Base-by-base conservation (phyloP, 139 green algal species). In the Haematococcus lacustris region DNA sequence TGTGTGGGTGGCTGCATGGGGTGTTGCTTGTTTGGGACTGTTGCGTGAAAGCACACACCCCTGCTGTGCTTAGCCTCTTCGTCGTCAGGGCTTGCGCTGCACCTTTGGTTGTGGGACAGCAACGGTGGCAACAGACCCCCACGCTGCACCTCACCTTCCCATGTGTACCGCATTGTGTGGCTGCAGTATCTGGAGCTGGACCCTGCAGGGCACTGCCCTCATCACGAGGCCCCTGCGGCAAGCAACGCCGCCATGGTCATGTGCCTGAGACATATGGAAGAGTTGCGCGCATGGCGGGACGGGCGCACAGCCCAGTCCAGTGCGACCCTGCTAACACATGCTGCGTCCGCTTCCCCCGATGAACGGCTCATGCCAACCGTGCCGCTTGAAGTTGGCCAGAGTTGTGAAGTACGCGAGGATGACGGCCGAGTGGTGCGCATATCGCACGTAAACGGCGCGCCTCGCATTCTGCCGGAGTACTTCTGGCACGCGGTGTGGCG, bases 171-270 rank as follows among this genome's bases (percentile, higher is more conserved):
- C 9, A 5, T n/a, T 37, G n/a, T 32, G 6, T 47, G 17, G 35
- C 43, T 66, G 68, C 50, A 57, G 51, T 50, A 73, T 25, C 23
- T 64, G 9, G 33, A 66, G 50, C 68, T 66, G 34, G 34, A 66
- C 33, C 23, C 35, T 7, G 40, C 41, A 28, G 76, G 78, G 6
- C 84, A 90, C 73, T 92, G 87, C 76, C 85, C 85, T 1, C 81
- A 89, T 47, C 83, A 92, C 68, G 87, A 92, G 75, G 63, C 76
- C 4, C 85, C 85, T 3, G 53, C 70, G 32, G 62, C 73, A 0
- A 76, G 81, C 40, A 83, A 82, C 73, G 35, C 50, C 2, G 66
- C 57, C 1, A 25, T 83, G 9, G 32, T 43, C 3, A 28, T 35
- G 0, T 76, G 71, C 66, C 40, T 62, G 39, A 2, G 2, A 2